Percentiles rank a stretch among this genome's conserved stretches.
Conservation (phyloP, 106 monocot species). For the Dendrobium nobile region DNA sequence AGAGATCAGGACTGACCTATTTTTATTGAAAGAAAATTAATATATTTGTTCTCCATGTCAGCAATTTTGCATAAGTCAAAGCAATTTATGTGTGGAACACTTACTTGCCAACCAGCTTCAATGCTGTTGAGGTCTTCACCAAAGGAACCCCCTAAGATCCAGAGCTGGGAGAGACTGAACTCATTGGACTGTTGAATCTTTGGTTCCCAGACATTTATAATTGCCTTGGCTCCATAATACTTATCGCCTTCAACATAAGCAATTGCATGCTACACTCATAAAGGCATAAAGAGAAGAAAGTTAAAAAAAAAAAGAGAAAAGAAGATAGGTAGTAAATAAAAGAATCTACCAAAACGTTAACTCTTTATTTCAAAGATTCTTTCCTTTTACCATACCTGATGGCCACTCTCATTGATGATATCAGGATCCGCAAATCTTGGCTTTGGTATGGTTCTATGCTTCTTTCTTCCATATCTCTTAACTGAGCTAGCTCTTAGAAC, state of each 20-base stretch:
- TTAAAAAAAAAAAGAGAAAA: neutral
- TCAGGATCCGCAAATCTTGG: conserved; percentile 42
- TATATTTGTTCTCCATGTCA: neutral
- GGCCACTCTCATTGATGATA: conserved; percentile 46
- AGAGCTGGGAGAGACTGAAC: conserved; percentile 89
- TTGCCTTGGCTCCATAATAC: conserved; percentile 87
- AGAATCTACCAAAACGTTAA: neutral
- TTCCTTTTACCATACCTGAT: conserved; percentile 34
- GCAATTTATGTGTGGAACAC: neutral
- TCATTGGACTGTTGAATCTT: conserved; percentile 76
- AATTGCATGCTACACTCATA: conserved; percentile 69
- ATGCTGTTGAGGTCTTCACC: conserved; percentile 84
- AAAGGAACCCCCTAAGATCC: conserved; percentile 78
- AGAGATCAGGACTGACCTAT: conserved; percentile 70
- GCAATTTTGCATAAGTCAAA: neutral
- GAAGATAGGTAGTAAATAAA: neutral
- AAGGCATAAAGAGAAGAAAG: conserved; percentile 3
- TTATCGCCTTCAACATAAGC: conserved; percentile 81
- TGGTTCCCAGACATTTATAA: conserved; percentile 92
- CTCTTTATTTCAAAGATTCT: neutral
- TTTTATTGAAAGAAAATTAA: neutral
- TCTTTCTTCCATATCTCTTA: conserved; percentile 51
- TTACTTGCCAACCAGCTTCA: conserved; percentile 91
- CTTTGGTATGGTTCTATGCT: conserved; percentile 24
- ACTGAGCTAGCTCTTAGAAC: conserved; percentile 45